Evolutionary conservation across 2,329 filamentous ascomycete species (phyloP).

Genomic region (Colletotrichum liaoningense): DNA sequence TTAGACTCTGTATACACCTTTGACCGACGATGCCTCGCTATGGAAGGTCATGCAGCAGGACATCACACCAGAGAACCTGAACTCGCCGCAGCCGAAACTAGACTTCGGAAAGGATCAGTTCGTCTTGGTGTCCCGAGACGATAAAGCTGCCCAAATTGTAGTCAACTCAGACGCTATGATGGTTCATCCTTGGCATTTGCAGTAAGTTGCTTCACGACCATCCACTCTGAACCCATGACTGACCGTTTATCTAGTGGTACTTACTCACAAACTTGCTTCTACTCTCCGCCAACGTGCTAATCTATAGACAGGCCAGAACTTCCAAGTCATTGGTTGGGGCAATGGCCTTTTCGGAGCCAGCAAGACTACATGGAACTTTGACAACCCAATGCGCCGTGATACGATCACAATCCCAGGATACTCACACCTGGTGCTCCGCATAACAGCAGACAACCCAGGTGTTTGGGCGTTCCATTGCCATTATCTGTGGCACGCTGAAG

Average conservation of each 20-base stretch:
- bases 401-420: slow-evolving; percentile 65
- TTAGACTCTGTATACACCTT: slow-evolving; percentile 35
- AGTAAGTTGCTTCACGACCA: slow-evolving; percentile 14
- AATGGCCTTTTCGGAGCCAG: slow-evolving; percentile 45
- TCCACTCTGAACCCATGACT: neutral
- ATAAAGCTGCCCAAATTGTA: slow-evolving; percentile 39
- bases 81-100: slow-evolving; percentile 19
- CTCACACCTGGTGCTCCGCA: slow-evolving; percentile 64
- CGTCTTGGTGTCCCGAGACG: slow-evolving; percentile 35
- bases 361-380: slow-evolving; percentile 39
- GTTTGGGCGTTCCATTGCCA: slow-evolving; percentile 71
- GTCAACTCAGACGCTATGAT: slow-evolving; percentile 40
- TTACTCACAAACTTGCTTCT: neutral
- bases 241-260: slow-evolving; percentile 20
- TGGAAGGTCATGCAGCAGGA: slow-evolving; percentile 29
- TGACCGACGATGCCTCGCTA: slow-evolving; percentile 31
- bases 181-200: slow-evolving; percentile 40
- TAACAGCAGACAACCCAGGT: slow-evolving; percentile 68
- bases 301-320: slow-evolving; percentile 58
- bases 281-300: neutral
- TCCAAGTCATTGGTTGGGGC: slow-evolving; percentile 58
- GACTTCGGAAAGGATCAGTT: slow-evolving; percentile 34
- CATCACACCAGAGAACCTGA: slow-evolving; percentile 24
- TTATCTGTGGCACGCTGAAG: slow-evolving; percentile 67
- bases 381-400: slow-evolving; percentile 51